Conservation (phyloP, 2,329 filamentous ascomycete genomes). For the Apiospora aurea region DNA sequence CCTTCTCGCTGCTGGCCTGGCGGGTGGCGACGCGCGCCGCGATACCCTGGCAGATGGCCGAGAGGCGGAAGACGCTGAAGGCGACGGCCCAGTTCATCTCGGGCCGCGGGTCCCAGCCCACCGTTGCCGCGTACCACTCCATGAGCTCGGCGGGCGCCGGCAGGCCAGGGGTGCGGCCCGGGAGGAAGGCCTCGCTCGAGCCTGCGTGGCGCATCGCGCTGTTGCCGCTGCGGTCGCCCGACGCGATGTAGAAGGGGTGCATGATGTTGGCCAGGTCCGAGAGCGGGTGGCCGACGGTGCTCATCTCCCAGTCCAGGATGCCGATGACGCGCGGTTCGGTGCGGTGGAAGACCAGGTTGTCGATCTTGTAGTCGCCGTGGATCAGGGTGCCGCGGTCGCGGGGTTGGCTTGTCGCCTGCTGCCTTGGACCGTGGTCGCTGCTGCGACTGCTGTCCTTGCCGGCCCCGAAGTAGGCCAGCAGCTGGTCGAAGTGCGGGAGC, state of each 20-base stretch:
- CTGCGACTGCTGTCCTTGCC: constrained; percentile 56
- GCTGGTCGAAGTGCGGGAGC: constrained; percentile 83
- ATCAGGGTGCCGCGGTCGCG: constrained; percentile 80
- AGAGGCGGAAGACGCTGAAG: constrained; percentile 67
- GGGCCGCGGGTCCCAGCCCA: constrained; percentile 69
- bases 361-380: constrained; percentile 97
- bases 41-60: constrained; percentile 83
- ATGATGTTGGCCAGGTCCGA: constrained; percentile 87
- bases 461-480: constrained; percentile 75
- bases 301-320: constrained; percentile 98
- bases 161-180: constrained; percentile 67
- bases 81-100: constrained; percentile 69
- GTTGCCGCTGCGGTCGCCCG: constrained; percentile 31
- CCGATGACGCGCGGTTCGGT: constrained; percentile 85
- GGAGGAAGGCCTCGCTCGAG: constrained; percentile 60
- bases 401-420: constrained; percentile 57
- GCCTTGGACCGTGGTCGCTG: background rate
- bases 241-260: constrained; percentile 54
- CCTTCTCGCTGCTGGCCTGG: constrained; percentile 89
- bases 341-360: constrained; percentile 89
- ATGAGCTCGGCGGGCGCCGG: constrained; percentile 58
- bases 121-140: constrained; percentile 70
- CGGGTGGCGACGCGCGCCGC: constrained; percentile 83
- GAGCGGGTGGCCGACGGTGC: constrained; percentile 93
- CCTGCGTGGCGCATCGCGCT: constrained; percentile 32